A percentile compares a stretch with the other conserved stretches of the same genome.
phyloP scores from a whole-genome alignment of 352 stramenopile species.

The Phytopythium litorale region DNA sequence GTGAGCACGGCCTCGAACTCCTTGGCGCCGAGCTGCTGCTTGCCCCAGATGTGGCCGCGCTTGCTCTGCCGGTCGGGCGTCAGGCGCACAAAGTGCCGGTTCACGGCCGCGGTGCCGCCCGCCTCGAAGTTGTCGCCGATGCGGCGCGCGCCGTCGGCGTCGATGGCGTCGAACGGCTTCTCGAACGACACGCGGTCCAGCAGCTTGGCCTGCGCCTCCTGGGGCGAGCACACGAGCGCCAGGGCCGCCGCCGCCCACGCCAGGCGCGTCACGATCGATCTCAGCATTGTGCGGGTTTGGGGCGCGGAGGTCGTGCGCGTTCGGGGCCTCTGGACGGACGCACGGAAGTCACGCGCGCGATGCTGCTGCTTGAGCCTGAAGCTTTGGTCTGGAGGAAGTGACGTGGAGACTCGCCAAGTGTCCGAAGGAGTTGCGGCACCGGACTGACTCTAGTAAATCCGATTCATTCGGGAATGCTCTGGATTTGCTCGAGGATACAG shows the following conservation, averaged over 20 bases:
- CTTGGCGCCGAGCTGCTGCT: constrained; percentile 43
- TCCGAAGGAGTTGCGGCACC: background rate
- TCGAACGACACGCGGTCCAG: constrained; percentile 61
- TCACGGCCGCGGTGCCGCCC: constrained; percentile 62
- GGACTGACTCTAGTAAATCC: background rate
- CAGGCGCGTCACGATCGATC: background rate
- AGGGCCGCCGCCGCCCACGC: constrained; percentile 9
- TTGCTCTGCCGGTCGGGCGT: constrained; percentile 81
- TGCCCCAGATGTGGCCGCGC: constrained; percentile 67
- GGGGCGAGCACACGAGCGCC: constrained; percentile 13
- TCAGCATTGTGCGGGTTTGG: background rate
- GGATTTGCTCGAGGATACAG: too few species aligned
- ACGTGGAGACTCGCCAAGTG: constrained; percentile 4
- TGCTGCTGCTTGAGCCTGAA: too few species aligned
- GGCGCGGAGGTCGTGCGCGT: background rate
- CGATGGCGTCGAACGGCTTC: constrained; percentile 79
- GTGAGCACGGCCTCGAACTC: constrained; percentile 79
- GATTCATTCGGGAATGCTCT: background rate
- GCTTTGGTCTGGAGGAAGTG: background rate
- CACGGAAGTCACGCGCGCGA: too few species aligned
- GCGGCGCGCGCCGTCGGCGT: constrained; percentile 49
- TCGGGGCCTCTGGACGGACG: background rate
- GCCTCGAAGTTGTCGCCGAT: constrained; percentile 52
- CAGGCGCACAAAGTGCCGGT: constrained; percentile 77
- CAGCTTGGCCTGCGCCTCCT: constrained; percentile 26